Evolutionary conservation across 2,329 filamentous ascomycete genomes (phyloP), one percentile per base, ranked within the genome.

Genomic region (Calonectria fujianensis): DNA sequence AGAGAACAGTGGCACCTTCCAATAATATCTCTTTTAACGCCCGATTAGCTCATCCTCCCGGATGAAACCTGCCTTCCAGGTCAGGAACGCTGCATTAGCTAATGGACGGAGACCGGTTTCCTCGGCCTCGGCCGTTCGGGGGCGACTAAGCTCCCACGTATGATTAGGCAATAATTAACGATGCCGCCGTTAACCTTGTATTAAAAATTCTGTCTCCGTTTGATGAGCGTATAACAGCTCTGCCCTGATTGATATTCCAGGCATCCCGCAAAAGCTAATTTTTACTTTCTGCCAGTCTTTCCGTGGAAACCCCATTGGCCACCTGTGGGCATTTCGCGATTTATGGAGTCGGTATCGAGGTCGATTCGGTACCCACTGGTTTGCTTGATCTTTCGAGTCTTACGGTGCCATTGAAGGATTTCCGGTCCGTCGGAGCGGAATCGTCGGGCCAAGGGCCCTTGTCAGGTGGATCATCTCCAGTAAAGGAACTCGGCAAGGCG

Each of bases 351-450:
- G 41, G 41, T 48, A 48, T 48, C 41, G 41, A n/a, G 20, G 41
- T n/a, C 41, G 41, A 48, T 48, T 48, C 41, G 8, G 41, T 48
- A 48, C 41, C 41, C 41, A 48, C 41, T 6, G 41, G 20, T 14
- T 48, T 20, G 13, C 20, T 3, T 48, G 41, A 48, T 48, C 41
- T 48, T 48, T 20, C 41, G 41, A 48, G 41, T 48, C 41, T 48
- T 48, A n/a, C 41, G 20, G 41, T n/a, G 41, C 20, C 57, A 41
- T 41, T 39, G 35, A 24, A 61, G 16, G 57, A 61, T 41, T 61
- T 61, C 57, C 57, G 57, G 35, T 24, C 57, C 57, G 57, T 61
- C 39, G 57, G 57, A 61, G 37, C 39, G 57, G 57, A 24, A 61
- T 39, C 37, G 27, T 61, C 35, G 52, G 57, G 57, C 18, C n/a